phyloP scores from a whole-genome alignment of 1,284 basidiomycete genomes.

The Ganoderma meredithae region DNA sequence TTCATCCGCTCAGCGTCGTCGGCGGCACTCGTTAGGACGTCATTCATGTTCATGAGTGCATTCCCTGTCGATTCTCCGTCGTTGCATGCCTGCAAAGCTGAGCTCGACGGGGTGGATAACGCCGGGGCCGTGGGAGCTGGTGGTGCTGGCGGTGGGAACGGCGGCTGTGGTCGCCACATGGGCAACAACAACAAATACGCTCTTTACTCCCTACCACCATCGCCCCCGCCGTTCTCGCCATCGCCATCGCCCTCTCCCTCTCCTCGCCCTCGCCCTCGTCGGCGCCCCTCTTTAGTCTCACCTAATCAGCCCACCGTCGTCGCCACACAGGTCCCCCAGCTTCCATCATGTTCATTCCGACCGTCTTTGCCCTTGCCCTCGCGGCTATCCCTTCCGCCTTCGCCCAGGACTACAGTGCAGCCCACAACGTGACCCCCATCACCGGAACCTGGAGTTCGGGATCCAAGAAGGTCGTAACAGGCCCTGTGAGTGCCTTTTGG shows the following conservation, averaged over 20 bases:
- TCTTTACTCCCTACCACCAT: constrained; percentile 38
- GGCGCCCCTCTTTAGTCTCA: constrained; percentile 32
- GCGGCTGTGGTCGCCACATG: constrained; percentile 23
- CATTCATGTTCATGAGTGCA: not conserved
- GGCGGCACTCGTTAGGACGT: not conserved
- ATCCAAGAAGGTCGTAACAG: constrained; percentile 78
- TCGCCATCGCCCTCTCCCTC: not conserved
- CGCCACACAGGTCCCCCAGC: constrained; percentile 3
- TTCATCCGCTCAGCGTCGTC: not conserved
- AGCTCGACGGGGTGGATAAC: not conserved
- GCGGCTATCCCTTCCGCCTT: constrained; percentile 44
- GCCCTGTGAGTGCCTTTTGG: constrained; percentile 65
- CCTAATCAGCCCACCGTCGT: constrained; percentile 22
- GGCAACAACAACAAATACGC: constrained; percentile 41
- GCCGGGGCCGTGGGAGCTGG: constrained; percentile 6
- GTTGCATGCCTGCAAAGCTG: not conserved
- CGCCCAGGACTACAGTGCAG: constrained; percentile 45
- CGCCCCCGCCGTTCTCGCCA: constrained; percentile 25
- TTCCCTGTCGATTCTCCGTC: not conserved
- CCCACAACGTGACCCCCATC: constrained; percentile 71
- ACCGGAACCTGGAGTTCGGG: constrained; percentile 89
- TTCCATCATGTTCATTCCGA: constrained; percentile 34
- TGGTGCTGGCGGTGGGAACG: constrained; percentile 18
- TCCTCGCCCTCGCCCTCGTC: constrained; percentile 27
- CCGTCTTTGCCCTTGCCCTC: constrained; percentile 47